Base-by-base conservation (phyloP, 2,329 filamentous ascomycete genomes). In the Epichloe glyceriae region DNA sequence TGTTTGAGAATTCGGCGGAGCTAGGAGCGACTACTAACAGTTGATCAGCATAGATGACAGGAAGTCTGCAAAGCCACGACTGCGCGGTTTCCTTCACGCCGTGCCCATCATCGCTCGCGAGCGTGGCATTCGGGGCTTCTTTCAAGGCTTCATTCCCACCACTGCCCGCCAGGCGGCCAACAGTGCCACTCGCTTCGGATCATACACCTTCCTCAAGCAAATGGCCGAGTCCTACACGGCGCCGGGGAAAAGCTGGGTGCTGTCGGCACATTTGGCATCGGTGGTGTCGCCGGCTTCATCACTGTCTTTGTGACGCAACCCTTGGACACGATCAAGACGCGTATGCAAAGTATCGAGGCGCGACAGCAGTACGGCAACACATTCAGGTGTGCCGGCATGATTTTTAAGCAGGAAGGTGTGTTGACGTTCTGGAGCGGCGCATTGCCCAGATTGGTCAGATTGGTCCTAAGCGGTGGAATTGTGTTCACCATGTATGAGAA, bases 401-500 rank as follows among this genome's bases (percentile, higher is more conserved):
- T 98, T 57, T 85, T 93, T 66, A 86, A 82, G 68, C 82, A 96
- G 49, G 93, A 98, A 69, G 91, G 93, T 2, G 51, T 97, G 12
- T 65, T 91, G 40, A 95, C 90, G 1, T 86, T 97, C 57, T 98
- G 93, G 93, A 91, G 87, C 58, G 93, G 93, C 26, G 91, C 93
- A 20, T 63, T 97, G 58, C 93, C 93, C 1, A 76, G 93, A 50
- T 68, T 98, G 61, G 91, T 82, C 22, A 76, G 93, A 52, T 67
- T 98, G 58, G 86, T 96, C 41, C 68, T 97, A 67, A 96, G 89
- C 62, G 93, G 93, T 51, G 93, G 93, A 17, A 95, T 98, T 62
- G 93, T 98, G 40, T 98, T 98, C 64, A 94, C 93, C 20, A 94
- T 97, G 83, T 93, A 96, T 66, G 91, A 97, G 73, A 96, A 96